Conservation (phyloP, 129 eudicot species). For the Heracleum sosnowskyi region DNA sequence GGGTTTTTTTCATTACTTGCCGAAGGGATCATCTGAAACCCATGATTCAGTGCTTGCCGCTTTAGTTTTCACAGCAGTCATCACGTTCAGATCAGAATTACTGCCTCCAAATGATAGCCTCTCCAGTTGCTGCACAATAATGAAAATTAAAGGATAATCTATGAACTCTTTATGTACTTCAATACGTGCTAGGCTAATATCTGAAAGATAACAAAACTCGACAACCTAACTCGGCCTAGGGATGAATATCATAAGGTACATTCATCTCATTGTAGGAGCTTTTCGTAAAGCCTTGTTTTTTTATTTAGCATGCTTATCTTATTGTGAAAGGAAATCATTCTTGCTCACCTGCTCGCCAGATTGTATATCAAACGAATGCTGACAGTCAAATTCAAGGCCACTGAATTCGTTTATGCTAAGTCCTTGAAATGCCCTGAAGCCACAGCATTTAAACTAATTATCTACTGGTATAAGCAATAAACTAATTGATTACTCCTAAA, state of each 20-base stretch:
- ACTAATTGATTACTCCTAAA: no score
- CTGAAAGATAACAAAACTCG: not conserved
- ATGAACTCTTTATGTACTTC: not conserved
- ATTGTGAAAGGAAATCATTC: not conserved
- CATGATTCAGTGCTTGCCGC: no score
- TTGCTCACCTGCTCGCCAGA: slow-evolving; percentile 84
- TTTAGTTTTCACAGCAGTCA: no score
- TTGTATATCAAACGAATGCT: slow-evolving; percentile 73
- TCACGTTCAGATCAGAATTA: no score
- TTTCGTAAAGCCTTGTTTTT: not conserved
- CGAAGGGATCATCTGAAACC: no score
- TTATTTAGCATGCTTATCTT: not conserved
- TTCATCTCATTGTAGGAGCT: not conserved
- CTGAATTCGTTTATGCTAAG: slow-evolving; percentile 91
- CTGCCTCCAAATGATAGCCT: slow-evolving; percentile 75
- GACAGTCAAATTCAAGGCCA: slow-evolving; percentile 82
- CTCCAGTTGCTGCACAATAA: slow-evolving; percentile 62
- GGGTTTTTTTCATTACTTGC: no score
- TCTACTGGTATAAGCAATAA: no score
- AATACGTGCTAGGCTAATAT: not conserved
- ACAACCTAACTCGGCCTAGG: not conserved
- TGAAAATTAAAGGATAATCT: not conserved
- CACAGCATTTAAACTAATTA: not conserved
- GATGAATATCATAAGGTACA: not conserved
- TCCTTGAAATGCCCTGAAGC: slow-evolving; percentile 93